A percentile compares a stretch with the other conserved stretches of the same genome.
phyloP scores from a whole-genome alignment of 148 eudicot species.

The Camellia granthamiana region DNA sequence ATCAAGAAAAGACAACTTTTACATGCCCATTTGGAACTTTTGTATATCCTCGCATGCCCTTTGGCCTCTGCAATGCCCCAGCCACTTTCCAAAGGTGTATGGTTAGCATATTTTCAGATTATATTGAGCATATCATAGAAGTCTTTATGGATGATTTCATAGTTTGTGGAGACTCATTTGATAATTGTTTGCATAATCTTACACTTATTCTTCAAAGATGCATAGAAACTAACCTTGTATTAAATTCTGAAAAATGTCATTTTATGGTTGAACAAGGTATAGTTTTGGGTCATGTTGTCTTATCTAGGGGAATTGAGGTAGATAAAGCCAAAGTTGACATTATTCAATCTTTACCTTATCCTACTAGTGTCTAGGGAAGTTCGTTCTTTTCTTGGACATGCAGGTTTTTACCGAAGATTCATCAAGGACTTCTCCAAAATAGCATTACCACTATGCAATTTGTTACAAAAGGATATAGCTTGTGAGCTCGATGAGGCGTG shows the following conservation, averaged over 20 bases:
- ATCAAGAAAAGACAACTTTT: too few relatives aligned
- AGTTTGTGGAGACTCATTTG: constrained; percentile 10
- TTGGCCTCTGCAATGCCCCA: constrained; percentile 1
- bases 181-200: background rate
- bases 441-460: background rate
- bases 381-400: too few relatives aligned
- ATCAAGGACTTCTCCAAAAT: constrained; percentile 20
- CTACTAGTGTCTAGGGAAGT: too few relatives aligned
- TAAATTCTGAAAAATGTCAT: background rate
- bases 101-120: constrained; percentile 15
- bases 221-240: constrained; percentile 10
- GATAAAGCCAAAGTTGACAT: too few relatives aligned
- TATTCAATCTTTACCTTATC: too few relatives aligned
- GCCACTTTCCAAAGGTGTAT: constrained; percentile 16
- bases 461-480: constrained; percentile 2
- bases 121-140: background rate
- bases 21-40: too few relatives aligned
- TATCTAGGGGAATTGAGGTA: constrained; percentile 14
- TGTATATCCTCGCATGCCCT: too few relatives aligned
- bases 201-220: background rate
- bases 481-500: too few relatives aligned
- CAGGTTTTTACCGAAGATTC: background rate
- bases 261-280: constrained; percentile 7
- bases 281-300: constrained; percentile 16
- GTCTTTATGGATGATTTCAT: constrained; percentile 11